Conservation (phyloP, 2,329 filamentous ascomycete species). For the Exophiala sp. region DNA sequence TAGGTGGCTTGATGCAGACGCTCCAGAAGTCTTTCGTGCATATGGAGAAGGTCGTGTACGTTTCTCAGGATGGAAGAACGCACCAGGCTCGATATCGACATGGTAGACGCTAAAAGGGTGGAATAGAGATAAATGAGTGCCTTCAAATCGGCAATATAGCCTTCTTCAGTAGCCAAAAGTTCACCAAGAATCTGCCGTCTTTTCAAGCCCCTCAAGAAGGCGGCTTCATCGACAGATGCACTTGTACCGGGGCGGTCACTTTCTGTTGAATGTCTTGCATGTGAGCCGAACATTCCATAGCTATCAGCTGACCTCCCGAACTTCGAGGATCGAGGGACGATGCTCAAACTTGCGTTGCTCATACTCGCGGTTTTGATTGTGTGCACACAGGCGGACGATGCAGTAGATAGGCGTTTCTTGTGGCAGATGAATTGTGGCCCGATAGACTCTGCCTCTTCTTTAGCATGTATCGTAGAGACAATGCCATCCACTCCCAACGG, state of each 20-base stretch:
- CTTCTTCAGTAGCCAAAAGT: constrained; percentile 78
- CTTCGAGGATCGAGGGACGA: constrained; percentile 58
- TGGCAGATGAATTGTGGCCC: constrained; percentile 2
- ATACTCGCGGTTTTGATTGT: constrained; percentile 76
- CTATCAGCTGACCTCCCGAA: constrained; percentile 61
- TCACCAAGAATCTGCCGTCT: constrained; percentile 80
- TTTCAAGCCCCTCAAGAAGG: constrained; percentile 68
- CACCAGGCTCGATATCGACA: constrained; percentile 60
- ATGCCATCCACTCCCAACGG: background rate
- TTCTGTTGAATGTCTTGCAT: constrained; percentile 59
- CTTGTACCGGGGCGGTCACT: constrained; percentile 47
- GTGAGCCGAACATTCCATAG: constrained; percentile 59
- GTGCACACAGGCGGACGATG: constrained; percentile 76
- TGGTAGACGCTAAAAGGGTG: constrained; percentile 69
- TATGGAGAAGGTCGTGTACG: constrained; percentile 71
- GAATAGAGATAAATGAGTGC: constrained; percentile 80
- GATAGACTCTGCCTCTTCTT: background rate
- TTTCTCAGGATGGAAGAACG: constrained; percentile 74
- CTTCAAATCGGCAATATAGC: constrained; percentile 82
- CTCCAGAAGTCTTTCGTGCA: constrained; percentile 77
- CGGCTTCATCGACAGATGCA: constrained; percentile 60
- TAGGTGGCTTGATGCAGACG: constrained; percentile 60
- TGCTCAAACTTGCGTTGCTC: constrained; percentile 70
- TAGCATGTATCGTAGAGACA: background rate
- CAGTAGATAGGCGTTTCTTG: constrained; percentile 62